Percentiles rank a stretch among this genome's conserved stretches.
These are phyloP conservation scores for Alternaria sp. DNA, from an alignment of 2,329 filamentous ascomycete species.

Conservation along the genomic window DNA sequence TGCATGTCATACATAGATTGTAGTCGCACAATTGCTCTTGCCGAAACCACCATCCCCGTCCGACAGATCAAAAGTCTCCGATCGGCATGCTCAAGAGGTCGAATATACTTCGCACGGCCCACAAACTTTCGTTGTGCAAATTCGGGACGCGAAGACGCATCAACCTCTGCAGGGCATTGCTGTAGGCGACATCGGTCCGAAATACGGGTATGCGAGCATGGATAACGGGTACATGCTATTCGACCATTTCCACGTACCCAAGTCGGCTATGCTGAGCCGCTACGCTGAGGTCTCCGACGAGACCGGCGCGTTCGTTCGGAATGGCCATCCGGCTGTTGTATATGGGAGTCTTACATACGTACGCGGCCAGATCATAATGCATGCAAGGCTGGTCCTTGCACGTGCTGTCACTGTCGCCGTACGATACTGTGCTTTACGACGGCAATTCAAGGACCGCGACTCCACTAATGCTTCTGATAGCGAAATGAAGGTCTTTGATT, in stretches of 20 bases:
- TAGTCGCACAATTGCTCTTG: slow-evolving; percentile 61
- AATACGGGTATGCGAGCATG: slow-evolving; percentile 63
- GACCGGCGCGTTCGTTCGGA: slow-evolving; percentile 56
- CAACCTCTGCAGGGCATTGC: slow-evolving; percentile 58
- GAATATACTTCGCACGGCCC: slow-evolving; percentile 58
- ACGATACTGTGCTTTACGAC: slow-evolving; percentile 58
- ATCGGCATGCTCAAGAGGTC: slow-evolving; percentile 8
- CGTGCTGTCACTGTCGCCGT: slow-evolving; percentile 63
- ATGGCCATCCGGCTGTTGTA: slow-evolving; percentile 59
- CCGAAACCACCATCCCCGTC: slow-evolving; percentile 32
- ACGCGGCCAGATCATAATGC: slow-evolving; percentile 58
- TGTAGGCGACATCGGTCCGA: slow-evolving; percentile 64
- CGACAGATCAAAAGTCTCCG: slow-evolving; percentile 21
- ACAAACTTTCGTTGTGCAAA: slow-evolving; percentile 62
- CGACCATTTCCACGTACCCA: slow-evolving; percentile 56
- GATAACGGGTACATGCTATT: slow-evolving; percentile 65
- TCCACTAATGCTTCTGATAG: slow-evolving; percentile 49
- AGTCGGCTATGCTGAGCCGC: slow-evolving; percentile 59
- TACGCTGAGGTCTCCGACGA: slow-evolving; percentile 59
- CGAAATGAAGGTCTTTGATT: slow-evolving; percentile 58
- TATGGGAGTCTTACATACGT: slow-evolving; percentile 62
- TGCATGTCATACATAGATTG: slow-evolving; percentile 48
- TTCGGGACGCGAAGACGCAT: slow-evolving; percentile 59
- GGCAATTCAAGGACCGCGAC: slow-evolving; percentile 62
- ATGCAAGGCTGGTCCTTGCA: slow-evolving; percentile 61